Conservation (phyloP, 2,329 filamentous ascomycete genomes). For the Sordariomycetes sp. region DNA sequence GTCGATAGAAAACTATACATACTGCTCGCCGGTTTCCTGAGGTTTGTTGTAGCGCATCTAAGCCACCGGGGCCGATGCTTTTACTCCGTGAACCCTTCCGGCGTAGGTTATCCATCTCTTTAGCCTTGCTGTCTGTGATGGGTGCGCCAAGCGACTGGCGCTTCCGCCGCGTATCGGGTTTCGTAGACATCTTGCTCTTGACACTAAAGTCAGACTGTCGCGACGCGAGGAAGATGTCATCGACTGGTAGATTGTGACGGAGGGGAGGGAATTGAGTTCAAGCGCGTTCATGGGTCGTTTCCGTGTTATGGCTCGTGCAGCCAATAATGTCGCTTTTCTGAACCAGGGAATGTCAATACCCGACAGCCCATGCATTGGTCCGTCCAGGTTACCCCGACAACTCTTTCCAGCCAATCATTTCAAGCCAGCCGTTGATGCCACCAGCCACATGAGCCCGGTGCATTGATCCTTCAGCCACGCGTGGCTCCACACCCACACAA, state of each 20-base stretch:
- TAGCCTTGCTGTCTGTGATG: conserved; percentile 33
- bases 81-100: conserved; percentile 77
- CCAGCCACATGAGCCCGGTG: background rate
- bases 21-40: conserved; percentile 73
- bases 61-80: conserved; percentile 83
- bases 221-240: conserved; percentile 7
- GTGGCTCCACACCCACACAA: background rate
- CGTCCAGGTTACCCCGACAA: conserved; percentile 2
- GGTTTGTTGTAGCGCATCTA: conserved; percentile 66
- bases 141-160: conserved; percentile 59
- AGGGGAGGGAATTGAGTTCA: background rate
- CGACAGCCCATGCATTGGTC: background rate
- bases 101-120: conserved; percentile 66
- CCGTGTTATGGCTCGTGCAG: background rate
- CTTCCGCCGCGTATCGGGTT: conserved; percentile 41
- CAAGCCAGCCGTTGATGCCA: too few relatives aligned
- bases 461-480: background rate
- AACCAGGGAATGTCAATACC: background rate
- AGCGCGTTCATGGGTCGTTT: background rate
- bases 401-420: background rate
- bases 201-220: conserved; percentile 13
- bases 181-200: conserved; percentile 26
- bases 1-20: conserved; percentile 18
- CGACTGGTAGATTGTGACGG: background rate
- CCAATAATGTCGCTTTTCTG: background rate